Percentiles rank a stretch among this genome's conserved stretches.
These are phyloP conservation scores for Beverwykella pulmonaria DNA, from an alignment of 495 filamentous ascomycete species.

Conservation along the genomic window DNA sequence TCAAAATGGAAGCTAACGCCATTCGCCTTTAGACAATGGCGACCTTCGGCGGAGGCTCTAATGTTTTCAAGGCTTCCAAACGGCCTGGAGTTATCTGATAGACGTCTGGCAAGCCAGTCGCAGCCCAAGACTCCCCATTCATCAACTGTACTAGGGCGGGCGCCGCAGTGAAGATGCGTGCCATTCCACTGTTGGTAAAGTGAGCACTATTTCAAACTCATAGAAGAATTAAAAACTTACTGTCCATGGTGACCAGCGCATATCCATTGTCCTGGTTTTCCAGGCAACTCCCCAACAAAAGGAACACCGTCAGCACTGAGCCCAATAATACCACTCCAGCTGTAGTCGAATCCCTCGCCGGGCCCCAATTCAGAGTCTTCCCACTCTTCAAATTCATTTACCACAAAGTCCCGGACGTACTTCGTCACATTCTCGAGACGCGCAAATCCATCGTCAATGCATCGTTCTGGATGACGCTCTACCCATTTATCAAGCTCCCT, in stretches of 20 bases:
- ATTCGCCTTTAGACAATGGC: constrained; percentile 10
- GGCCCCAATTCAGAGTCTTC: constrained; percentile 3
- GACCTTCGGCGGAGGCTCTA: neutral
- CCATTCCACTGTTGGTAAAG: constrained; percentile 1
- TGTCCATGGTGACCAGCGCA: constrained; percentile 25
- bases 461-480: constrained; percentile 12
- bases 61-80: neutral
- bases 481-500: constrained; percentile 19
- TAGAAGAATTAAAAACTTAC: neutral
- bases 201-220: neutral
- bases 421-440: constrained; percentile 7
- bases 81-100: constrained; percentile 7
- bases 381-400: constrained; percentile 12
- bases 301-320: constrained; percentile 17
- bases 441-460: constrained; percentile 11
- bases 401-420: neutral
- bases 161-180: constrained; percentile 19
- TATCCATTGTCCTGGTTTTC: constrained; percentile 17
- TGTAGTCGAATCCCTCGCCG: constrained; percentile 23
- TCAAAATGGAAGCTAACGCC: too few species aligned
- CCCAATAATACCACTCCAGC: constrained; percentile 22
- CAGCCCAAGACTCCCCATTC: constrained; percentile 9
- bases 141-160: constrained; percentile 13
- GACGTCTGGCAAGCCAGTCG: constrained; percentile 14
- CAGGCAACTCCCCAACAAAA: constrained; percentile 15